phyloP scores from a whole-genome alignment of 2,329 filamentous ascomycete genomes.

The Colletotrichum sp. region DNA sequence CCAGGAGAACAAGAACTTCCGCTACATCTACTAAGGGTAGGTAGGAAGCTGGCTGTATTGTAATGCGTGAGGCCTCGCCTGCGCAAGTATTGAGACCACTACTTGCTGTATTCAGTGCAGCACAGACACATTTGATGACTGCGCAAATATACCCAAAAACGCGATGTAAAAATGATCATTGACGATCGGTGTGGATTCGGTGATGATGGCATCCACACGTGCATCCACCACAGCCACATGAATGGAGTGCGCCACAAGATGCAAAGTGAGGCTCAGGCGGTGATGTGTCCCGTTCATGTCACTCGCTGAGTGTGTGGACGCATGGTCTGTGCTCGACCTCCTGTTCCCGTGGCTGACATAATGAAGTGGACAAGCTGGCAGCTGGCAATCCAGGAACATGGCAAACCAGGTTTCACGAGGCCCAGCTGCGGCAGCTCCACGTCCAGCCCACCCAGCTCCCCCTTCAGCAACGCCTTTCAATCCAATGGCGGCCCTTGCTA shows the following conservation, averaged over 20 bases:
- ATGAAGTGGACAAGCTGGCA: background rate
- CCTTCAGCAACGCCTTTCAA: background rate
- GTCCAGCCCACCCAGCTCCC: background rate
- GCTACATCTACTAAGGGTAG: constrained; percentile 11
- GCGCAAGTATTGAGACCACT: background rate
- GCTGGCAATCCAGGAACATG: background rate
- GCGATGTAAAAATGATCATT: background rate
- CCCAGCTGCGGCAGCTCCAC: background rate
- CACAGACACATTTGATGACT: background rate
- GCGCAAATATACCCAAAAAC: background rate
- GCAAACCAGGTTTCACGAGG: background rate
- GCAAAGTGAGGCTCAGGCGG: background rate
- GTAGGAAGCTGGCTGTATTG: background rate
- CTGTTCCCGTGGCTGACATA: background rate
- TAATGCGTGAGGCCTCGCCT: background rate
- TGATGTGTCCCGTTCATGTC: background rate
- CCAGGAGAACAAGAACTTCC: constrained; percentile 22
- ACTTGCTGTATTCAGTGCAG: background rate
- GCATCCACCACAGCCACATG: background rate
- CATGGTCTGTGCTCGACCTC: background rate
- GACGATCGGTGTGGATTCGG: background rate
- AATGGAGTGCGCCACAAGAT: background rate
- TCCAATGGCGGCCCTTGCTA: background rate
- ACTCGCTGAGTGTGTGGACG: background rate
- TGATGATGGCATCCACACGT: background rate